Percentiles rank a stretch among this genome's conserved stretches.
Conservation (phyloP, 371 early-diverging fungal genomes). For the Rhizomucor pusillus region DNA sequence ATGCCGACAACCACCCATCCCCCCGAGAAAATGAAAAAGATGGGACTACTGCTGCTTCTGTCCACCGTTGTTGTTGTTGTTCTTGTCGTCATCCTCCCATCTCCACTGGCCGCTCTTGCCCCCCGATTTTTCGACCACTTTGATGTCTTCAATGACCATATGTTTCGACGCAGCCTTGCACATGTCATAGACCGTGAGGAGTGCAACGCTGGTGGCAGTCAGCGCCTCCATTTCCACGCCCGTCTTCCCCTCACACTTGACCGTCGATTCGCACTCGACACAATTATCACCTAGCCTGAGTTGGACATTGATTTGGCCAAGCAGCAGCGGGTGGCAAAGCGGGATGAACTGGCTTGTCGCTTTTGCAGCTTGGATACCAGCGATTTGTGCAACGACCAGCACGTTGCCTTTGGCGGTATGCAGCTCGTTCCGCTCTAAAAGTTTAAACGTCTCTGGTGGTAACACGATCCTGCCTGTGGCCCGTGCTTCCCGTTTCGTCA, state of each 20-base stretch:
- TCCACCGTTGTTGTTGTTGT: neutral
- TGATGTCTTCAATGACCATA: conserved; percentile 57
- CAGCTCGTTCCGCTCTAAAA: conserved; percentile 52
- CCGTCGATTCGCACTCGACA: conserved; percentile 58
- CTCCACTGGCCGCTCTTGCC: conserved; percentile 70
- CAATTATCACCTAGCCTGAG: conserved; percentile 51
- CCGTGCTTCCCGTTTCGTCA: conserved; percentile 69
- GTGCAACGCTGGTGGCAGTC: conserved; percentile 75
- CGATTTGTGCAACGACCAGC: conserved; percentile 82
- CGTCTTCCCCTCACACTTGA: conserved; percentile 79
- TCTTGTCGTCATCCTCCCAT: neutral
- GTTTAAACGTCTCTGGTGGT: conserved; percentile 55
- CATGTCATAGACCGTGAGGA: conserved; percentile 84
- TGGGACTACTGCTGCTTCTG: neutral
- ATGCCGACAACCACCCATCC: too few relatives aligned
- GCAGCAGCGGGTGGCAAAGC: conserved; percentile 82
- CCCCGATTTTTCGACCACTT: conserved; percentile 77
- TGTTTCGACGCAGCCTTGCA: conserved; percentile 62
- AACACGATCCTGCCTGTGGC: conserved; percentile 72
- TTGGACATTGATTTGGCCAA: conserved; percentile 69
- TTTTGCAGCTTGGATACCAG: conserved; percentile 93
- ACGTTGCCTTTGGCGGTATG: conserved; percentile 79
- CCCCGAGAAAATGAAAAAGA: too few relatives aligned
- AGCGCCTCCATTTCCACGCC: conserved; percentile 96
- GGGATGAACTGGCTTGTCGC: conserved; percentile 81